A percentile compares a stretch with the other conserved stretches of the same genome.
phyloP scores from a whole-genome alignment of 2,329 filamentous ascomycete genomes.

The Aspergillus ochraceus region DNA sequence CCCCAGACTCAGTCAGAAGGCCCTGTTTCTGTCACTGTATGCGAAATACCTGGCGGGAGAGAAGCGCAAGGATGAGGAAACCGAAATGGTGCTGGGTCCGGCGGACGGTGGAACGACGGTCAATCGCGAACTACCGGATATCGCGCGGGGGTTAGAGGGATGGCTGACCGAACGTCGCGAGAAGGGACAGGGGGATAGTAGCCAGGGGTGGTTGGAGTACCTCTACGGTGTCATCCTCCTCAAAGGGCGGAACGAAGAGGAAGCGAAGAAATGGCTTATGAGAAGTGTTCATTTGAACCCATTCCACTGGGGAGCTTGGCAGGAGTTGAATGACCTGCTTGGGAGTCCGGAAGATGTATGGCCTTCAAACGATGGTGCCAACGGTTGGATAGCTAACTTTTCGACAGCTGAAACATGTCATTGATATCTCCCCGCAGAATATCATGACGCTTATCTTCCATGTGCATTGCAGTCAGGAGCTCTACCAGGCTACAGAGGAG shows the following conservation, averaged over 20 bases:
- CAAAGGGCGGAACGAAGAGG: constrained; percentile 84
- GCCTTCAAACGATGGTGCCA: constrained; percentile 13
- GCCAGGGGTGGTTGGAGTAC: constrained; percentile 88
- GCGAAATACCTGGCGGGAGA: constrained; percentile 91
- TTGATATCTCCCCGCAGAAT: constrained; percentile 76
- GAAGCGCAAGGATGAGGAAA: constrained; percentile 94
- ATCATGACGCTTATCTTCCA: constrained; percentile 95
- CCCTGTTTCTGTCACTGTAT: constrained; percentile 87
- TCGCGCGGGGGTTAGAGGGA: constrained; percentile 73
- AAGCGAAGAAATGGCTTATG: constrained; percentile 83
- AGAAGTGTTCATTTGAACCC: constrained; percentile 84
- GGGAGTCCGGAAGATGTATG: constrained; percentile 77
- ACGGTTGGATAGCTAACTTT: constrained; percentile 17
- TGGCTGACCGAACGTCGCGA: constrained; percentile 73
- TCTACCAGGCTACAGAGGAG: constrained; percentile 79
- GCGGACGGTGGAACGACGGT: constrained; percentile 79
- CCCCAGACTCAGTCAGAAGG: constrained; percentile 75
- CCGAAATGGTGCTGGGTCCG: constrained; percentile 94
- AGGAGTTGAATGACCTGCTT: constrained; percentile 82
- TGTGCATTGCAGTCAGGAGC: constrained; percentile 83
- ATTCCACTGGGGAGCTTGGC: constrained; percentile 97
- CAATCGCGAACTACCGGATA: constrained; percentile 79
- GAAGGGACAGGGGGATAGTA: constrained; percentile 60
- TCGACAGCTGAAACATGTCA: constrained; percentile 67
- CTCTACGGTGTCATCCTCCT: constrained; percentile 83